Evolutionary conservation across 2,329 filamentous ascomycete genomes (phyloP), one percentile per base, ranked within the genome.

Genomic region (Arthrobotrys megalospora): DNA sequence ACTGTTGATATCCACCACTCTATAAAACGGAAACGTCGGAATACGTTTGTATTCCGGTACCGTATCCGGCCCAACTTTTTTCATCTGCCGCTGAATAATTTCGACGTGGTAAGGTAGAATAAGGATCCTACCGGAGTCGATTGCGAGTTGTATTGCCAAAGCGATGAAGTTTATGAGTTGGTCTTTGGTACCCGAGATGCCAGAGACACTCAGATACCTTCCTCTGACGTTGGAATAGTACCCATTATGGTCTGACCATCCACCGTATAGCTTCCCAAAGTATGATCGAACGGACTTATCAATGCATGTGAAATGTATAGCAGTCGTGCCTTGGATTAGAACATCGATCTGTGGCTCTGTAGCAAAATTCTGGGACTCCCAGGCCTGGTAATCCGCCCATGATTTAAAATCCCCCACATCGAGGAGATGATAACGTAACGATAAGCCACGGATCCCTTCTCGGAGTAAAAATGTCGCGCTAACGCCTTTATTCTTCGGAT

Each of bases 201-300:
- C 62, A 3, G 67, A 62, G 4, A 78, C 36, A 11, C 36, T 63
- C 7, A 78, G 52, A 38, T 78, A 78, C 14, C 67, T 41, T 6
- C 75, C 75, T n/a, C 75, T 45, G 1, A 78, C 36, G 32, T 78
- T 78, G 10, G 67, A 67, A 43, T 78, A 78, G 21, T 78, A 78
- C 6, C 75, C 75, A 41, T 78, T 78, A 28, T 78, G 48, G 48
- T 78, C 75, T 19, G 75, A 78, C 75, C 75, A 78, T 28, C 75
- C 75, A 14, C 75, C 75, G 24, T 43, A 72, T 6, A 78, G 45
- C 53, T 78, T 78, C 4, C 67, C 75, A 58, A 78, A 78, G 38
- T 78, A 78, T 6, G 60, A 16, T 4, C 67, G 75, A 11, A 78
- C 50, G 8, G 67, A 63, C 47, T 71, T 71, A 24, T 78, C 75